Evolutionary conservation across 2,329 filamentous ascomycete genomes (phyloP).

Genomic region (Talaromyces sp.): DNA sequence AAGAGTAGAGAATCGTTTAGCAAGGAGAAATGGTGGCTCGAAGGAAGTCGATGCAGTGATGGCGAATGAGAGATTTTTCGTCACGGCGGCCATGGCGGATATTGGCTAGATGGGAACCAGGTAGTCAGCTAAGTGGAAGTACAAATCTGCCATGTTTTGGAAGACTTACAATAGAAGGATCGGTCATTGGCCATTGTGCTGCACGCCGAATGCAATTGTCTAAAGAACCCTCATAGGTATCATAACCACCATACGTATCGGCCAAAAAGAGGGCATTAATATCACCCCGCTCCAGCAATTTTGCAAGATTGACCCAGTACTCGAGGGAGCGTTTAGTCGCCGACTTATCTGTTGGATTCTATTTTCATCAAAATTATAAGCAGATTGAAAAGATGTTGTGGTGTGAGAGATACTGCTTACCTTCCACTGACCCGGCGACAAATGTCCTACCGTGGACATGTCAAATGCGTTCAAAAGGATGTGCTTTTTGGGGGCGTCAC

Average conservation of each 20-base stretch:
- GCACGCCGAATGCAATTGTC: conserved; percentile 60
- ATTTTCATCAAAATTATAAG: too few species aligned
- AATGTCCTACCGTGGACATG: conserved; percentile 46
- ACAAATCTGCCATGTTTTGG: not conserved
- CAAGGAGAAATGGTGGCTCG: conserved; percentile 59
- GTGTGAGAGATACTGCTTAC: conserved; percentile 31
- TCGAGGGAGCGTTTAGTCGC: conserved; percentile 57
- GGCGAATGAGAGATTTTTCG: conserved; percentile 60
- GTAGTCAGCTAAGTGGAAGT: not conserved
- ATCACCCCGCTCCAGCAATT: conserved; percentile 58
- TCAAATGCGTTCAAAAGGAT: conserved; percentile 45
- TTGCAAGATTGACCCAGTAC: conserved; percentile 63
- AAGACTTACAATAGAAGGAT: conserved; percentile 58
- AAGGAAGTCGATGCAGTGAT: conserved; percentile 63
- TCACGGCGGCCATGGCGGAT: conserved; percentile 63
- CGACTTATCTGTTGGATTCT: conserved; percentile 59
- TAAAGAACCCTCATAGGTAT: conserved; percentile 58
- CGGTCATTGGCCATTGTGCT: conserved; percentile 63
- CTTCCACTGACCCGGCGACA: conserved; percentile 51
- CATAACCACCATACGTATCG: conserved; percentile 62
- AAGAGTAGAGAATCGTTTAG: conserved; percentile 59
- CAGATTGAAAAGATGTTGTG: not conserved
- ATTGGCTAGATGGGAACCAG: conserved; percentile 47
- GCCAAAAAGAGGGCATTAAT: conserved; percentile 65
- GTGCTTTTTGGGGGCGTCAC: conserved; percentile 11